These are phyloP conservation scores for Terana coerulea DNA, from an alignment of 768 basidiomycete species.

Conservation along the genomic window DNA sequence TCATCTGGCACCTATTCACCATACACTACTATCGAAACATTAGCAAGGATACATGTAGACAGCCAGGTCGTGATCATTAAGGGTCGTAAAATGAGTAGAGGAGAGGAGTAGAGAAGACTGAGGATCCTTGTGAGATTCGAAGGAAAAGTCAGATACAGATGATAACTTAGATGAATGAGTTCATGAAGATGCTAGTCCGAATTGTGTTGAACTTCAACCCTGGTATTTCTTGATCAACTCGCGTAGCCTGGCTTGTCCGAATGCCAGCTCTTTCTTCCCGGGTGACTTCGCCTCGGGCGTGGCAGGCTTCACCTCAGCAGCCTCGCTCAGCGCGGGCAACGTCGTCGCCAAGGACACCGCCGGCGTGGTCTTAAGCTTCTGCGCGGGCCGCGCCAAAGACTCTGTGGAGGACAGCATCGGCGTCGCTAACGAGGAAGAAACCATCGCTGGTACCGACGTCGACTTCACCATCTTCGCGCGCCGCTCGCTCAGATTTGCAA, in stretches of 20 bases:
- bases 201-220: slow-evolving; percentile 22
- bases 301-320: neutral
- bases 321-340: slow-evolving; percentile 31
- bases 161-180: neutral
- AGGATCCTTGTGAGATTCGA: neutral
- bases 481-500: slow-evolving; percentile 17
- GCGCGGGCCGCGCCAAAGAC: slow-evolving; percentile 56
- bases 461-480: slow-evolving; percentile 47
- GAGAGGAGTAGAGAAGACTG: too few species aligned
- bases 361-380: slow-evolving; percentile 30
- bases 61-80: neutral
- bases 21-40: too few species aligned
- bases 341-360: neutral
- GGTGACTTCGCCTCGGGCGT: slow-evolving; percentile 3
- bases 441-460: slow-evolving; percentile 60
- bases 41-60: neutral
- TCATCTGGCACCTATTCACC: too few species aligned
- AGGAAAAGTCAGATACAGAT: too few species aligned
- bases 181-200: too few species aligned
- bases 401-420: slow-evolving; percentile 76
- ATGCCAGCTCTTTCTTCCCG: slow-evolving; percentile 50
- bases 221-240: slow-evolving; percentile 86
- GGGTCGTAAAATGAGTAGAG: neutral
- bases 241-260: slow-evolving; percentile 72
- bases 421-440: slow-evolving; percentile 70